Evolutionary conservation across 257 asterid species (phyloP).

Genomic region (Verbena officinalis): DNA sequence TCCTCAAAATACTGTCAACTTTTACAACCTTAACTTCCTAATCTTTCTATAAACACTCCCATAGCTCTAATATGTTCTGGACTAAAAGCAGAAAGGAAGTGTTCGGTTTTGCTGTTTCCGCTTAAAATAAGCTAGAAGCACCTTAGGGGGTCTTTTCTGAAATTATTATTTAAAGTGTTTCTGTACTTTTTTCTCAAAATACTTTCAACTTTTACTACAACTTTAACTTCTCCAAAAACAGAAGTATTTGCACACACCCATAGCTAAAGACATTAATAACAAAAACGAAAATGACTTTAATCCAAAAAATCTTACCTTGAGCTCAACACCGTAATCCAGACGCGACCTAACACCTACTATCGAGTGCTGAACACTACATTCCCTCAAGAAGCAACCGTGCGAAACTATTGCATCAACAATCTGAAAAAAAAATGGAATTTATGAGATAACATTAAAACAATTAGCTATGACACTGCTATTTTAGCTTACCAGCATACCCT

Average conservation of each 20-base stretch:
- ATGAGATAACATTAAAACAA: slow-evolving; percentile 24
- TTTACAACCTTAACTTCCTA: too few species aligned
- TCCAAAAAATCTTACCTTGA: slow-evolving; percentile 53
- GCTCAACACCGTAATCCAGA: slow-evolving; percentile 82
- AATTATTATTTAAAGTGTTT: too few species aligned
- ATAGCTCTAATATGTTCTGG: too few species aligned
- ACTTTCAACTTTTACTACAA: too few species aligned
- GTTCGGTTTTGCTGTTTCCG: too few species aligned
- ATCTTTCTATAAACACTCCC: too few species aligned
- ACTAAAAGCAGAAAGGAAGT: too few species aligned
- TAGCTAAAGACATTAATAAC: not conserved
- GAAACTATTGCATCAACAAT: slow-evolving; percentile 84
- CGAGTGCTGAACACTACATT: slow-evolving; percentile 79
- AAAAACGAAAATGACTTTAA: slow-evolving; percentile 1
- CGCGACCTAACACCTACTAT: slow-evolving; percentile 89
- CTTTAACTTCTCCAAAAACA: too few species aligned
- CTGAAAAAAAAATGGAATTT: slow-evolving; percentile 44
- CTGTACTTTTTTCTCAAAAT: too few species aligned
- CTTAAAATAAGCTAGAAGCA: not conserved
- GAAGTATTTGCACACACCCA: too few species aligned
- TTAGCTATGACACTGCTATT: not conserved
- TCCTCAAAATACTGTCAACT: too few species aligned
- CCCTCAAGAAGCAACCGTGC: slow-evolving; percentile 90
- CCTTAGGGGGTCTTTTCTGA: too few species aligned
- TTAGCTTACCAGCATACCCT: slow-evolving; percentile 51